Evolutionary conservation across 805 yeast species (phyloP).

Genomic region (Candida ortonii): DNA sequence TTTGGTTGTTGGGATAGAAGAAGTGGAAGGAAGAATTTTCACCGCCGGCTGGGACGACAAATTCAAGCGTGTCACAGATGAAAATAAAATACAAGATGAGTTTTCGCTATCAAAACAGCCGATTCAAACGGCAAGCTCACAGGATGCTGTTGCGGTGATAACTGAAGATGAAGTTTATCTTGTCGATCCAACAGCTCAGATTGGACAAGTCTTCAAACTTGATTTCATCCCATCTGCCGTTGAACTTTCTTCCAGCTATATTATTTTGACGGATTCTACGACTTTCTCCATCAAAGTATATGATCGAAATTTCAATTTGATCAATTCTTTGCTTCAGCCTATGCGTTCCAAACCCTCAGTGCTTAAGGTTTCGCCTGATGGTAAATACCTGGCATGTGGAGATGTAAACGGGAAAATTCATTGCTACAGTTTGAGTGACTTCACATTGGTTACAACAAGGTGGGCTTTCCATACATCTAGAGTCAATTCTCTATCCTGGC

Average conservation of each 20-base stretch:
- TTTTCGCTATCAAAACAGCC: constrained; percentile 49
- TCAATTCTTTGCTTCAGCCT: constrained; percentile 29
- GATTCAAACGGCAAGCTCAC: constrained; percentile 37
- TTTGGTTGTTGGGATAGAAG: constrained; percentile 53
- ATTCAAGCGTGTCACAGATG: constrained; percentile 40
- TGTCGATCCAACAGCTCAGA: constrained; percentile 32
- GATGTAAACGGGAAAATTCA: constrained; percentile 83
- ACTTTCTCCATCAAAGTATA: constrained; percentile 41
- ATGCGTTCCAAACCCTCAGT: constrained; percentile 62
- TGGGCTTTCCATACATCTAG: constrained; percentile 95
- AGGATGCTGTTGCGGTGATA: constrained; percentile 40
- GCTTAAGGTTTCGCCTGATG: constrained; percentile 69
- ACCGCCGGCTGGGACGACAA: constrained; percentile 86
- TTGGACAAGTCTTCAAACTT: constrained; percentile 31
- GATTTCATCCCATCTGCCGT: constrained; percentile 44
- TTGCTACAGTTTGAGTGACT: constrained; percentile 57
- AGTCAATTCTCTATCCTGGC: constrained; percentile 78
- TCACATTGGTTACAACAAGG: constrained; percentile 67
- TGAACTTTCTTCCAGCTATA: constrained; percentile 39
- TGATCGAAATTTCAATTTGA: constrained; percentile 20
- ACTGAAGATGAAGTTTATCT: constrained; percentile 41
- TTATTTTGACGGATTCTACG: constrained; percentile 49
- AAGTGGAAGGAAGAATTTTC: constrained; percentile 26
- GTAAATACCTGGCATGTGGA: constrained; percentile 72
- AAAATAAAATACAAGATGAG: constrained; percentile 24